Base-by-base conservation (phyloP, 108 stramenopile species). In the Discostella stelligeroides region DNA sequence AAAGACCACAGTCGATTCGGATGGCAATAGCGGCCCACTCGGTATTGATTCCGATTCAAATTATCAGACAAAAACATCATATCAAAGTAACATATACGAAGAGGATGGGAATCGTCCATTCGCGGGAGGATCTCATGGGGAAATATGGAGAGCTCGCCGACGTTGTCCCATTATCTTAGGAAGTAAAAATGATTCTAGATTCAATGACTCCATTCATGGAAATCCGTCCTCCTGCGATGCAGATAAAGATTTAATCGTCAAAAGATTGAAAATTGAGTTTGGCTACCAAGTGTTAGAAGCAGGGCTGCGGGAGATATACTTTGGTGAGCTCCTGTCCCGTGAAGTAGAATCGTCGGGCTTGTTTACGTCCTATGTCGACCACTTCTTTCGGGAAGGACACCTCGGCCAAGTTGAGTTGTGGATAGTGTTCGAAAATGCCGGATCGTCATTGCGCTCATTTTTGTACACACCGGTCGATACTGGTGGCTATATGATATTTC, bases 371-470 rank as follows among this genome's bases (percentile, higher is more conserved):
- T 92, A 90, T 63, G 83, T 92, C 13, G 89, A 92, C 63, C 92
- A 92, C 66, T 92, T 92, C 74, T 92, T 90, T 72, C 84, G 89
- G 9, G 58, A 76, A 59, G 63, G 74, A 57, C 39, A 30, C 30
- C 43, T 12, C n/a, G 56, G 68, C 10, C 63, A 80, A 23, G 38
- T 89, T 17, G 92, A 92, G 57, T 60, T 92, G 23, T 92, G 92
- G 92, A 92, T 92, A 60, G 88, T 92, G 5, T 92, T 86, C 73
- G 84, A 88, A 57, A 82, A 90, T 75, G 86, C 84, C 0, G 91
- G 91, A 12, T 76, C 86, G 2, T 92, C 92, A 10, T 72, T 92
- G 7, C 82, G 92, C 6, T 87, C 86, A 15, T 90, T 85, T 69
- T 25, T 92, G 18, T 92, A 92, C 61, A 78, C 87, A 10, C 48